Evolutionary conservation across 169 alveolate genomes (phyloP).

Genomic region (Prorocentrum cordatum): DNA sequence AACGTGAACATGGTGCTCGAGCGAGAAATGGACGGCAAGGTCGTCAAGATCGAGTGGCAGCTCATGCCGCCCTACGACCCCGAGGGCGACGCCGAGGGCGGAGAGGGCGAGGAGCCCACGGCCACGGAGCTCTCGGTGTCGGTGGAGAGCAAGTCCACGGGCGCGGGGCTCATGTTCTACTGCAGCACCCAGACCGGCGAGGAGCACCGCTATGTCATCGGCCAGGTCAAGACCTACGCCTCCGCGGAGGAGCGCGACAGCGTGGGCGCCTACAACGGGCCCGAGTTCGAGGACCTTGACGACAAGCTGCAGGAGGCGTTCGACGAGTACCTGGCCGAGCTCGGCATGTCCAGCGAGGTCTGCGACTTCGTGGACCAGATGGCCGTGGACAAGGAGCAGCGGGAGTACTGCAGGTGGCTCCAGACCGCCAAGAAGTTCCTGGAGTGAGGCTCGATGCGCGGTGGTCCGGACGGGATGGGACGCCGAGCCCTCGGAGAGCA

Average conservation of each 20-base stretch:
- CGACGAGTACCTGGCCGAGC: constrained; percentile 70
- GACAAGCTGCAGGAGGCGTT: constrained; percentile 81
- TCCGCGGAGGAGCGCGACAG: constrained; percentile 64
- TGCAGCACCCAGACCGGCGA: constrained; percentile 69
- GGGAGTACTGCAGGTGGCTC: constrained; percentile 72
- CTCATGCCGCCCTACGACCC: constrained; percentile 50
- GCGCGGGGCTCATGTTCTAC: constrained; percentile 54
- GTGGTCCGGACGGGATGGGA: too few relatives aligned
- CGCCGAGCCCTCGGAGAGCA: too few relatives aligned
- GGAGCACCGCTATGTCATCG: constrained; percentile 47
- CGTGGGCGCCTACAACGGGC: constrained; percentile 81
- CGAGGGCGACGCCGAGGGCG: constrained; percentile 40
- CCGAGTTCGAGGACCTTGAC: constrained; percentile 87
- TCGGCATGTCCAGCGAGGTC: constrained; percentile 81
- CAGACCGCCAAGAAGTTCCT: constrained; percentile 11
- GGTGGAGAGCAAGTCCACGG: constrained; percentile 26
- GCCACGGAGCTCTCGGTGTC: constrained; percentile 49
- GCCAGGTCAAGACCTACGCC: constrained; percentile 56
- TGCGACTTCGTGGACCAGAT: constrained; percentile 85
- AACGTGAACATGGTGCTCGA: neutral
- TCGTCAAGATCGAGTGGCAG: constrained; percentile 60
- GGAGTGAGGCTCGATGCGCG: neutral
- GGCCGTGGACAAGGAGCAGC: constrained; percentile 79
- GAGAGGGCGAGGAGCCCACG: constrained; percentile 12
- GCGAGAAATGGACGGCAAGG: neutral